Conservation (phyloP, 257 asterid genomes). For the Anisodus acutangulus region DNA sequence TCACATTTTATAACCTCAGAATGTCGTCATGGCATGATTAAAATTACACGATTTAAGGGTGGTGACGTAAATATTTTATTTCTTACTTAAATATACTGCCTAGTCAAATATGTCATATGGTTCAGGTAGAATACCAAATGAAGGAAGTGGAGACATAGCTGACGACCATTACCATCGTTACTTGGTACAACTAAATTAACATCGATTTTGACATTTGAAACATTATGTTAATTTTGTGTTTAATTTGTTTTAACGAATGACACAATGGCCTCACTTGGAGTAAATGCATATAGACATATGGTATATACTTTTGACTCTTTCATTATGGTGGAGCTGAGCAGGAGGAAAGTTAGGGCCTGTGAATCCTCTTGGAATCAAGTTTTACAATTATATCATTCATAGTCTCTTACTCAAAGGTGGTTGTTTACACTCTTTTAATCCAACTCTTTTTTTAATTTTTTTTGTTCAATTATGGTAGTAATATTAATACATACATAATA, state of each 20-base stretch:
- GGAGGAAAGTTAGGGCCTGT: conserved; percentile 66
- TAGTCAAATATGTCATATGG: not conserved
- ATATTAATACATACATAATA: not conserved
- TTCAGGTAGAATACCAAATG: conserved; percentile 45
- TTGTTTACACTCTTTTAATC: not conserved
- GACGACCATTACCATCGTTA: conserved; percentile 53
- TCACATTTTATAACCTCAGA: not conserved
- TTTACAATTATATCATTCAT: conserved; percentile 61
- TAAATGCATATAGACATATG: conserved; percentile 50
- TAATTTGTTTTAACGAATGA: conserved; percentile 19
- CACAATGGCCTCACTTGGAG: conserved; percentile 66
- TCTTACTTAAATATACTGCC: not conserved
- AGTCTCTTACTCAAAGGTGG: conserved; percentile 63
- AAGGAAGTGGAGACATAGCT: conserved; percentile 49
- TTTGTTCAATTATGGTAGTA: not conserved
- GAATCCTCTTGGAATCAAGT: conserved; percentile 53
- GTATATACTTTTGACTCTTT: not conserved
- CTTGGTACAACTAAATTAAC: conserved; percentile 39
- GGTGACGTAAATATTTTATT: no score
- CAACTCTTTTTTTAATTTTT: not conserved
- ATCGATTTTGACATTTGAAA: not conserved
- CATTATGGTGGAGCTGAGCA: conserved; percentile 6
- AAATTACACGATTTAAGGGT: no score
- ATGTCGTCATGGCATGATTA: no score
- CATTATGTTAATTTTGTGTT: not conserved